Base-by-base conservation (phyloP, 768 basidiomycete species). In the Lactifluus hygrophoroides region DNA sequence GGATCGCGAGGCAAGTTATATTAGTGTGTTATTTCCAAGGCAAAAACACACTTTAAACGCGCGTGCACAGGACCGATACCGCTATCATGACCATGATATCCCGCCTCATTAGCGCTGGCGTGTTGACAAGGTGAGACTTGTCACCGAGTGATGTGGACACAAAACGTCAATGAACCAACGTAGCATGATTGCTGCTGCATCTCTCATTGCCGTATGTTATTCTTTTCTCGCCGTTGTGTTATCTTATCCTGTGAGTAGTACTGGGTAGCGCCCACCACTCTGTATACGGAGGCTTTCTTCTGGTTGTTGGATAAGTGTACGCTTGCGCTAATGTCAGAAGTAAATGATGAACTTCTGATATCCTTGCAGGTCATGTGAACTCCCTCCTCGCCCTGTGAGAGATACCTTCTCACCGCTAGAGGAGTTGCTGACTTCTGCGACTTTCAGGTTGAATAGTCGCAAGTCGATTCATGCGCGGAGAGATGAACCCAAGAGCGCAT, bases 251-350 rank as follows among this genome's bases (percentile, higher is more conserved):
- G 25, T 19, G 2, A 25, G 17, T 38, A 66, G 66, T 66, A 66
- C 40, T 44, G 55, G 9, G 54, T 60, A 1, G 75, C 76, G 74
- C 79, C 78, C 10, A 72, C 72, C 32, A 75, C 75, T 61, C 77
- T 76, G 63, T 64, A 78, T 5, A 80, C 75, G 75, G 63, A 78
- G 48, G 76, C 74, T 10, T 76, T 79, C 60, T 79, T 80, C 67
- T 81, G 77, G 78, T 60, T 77, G 23, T 67, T 77, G 46, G 77
- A 76, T 28, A 81, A 78, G 73, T 78, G 79, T 79, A 55, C 58
- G 76, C 62, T 19, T 3, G 23, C 14, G 16, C 10, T 34, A 4
- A 35, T 43, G 6, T 23, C 14, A 19, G 9, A 17, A 13, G n/a
- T 21, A 16, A 13, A 10, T 32, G 19, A 16, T 13, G 21, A 37